Evolutionary conservation across 257 asterid genomes (phyloP), one percentile per base, ranked within the genome.

Genomic region (Fraxinus pennsylvanica): DNA sequence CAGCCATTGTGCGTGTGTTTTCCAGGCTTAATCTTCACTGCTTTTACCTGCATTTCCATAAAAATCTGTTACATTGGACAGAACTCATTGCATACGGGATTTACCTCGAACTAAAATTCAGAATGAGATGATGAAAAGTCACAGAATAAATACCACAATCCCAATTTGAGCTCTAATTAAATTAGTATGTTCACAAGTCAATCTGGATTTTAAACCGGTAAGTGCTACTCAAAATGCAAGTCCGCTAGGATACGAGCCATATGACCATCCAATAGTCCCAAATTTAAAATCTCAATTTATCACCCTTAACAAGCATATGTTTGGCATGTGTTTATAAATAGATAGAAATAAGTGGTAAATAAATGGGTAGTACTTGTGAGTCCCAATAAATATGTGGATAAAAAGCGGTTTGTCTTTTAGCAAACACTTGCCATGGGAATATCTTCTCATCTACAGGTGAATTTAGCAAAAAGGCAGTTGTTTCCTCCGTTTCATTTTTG

Each of bases 11-110:
- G 92, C 1, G 97, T 86, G 85, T 78, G 95, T 83, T 91, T 95
- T 66, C 97, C 98, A 0, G 96, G 97, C 81, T 89, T 95, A 3
- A 95, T 81, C 88, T 88, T 95, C 74, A 95, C 99, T 0, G 97
- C 91, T 83, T 93, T 95, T 13, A 93, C 98, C 99, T 95, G 93
- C 88, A 88, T 76, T 54, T 19, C 27, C 65, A 19, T 17, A 54
- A 19, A 54, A 54, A 54, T 54, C 65, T 6, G 25, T 54, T 54
- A 54, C 25, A 14, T 54, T 25, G 27, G 65, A 19, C 65, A 54
- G 22, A 12, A 54, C 25, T 54, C 65, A 54, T 54, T n/a, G 65
- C 65, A 19, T n/a, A 17, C 6, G 65, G 65, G 25, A 54, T 17
- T 12, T 54, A 54, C 65, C 65, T 19, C 59, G 25, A 65, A 63